phyloP scores from a whole-genome alignment of 2,329 filamentous ascomycete genomes.

The Chaetomiaceae sp. region DNA sequence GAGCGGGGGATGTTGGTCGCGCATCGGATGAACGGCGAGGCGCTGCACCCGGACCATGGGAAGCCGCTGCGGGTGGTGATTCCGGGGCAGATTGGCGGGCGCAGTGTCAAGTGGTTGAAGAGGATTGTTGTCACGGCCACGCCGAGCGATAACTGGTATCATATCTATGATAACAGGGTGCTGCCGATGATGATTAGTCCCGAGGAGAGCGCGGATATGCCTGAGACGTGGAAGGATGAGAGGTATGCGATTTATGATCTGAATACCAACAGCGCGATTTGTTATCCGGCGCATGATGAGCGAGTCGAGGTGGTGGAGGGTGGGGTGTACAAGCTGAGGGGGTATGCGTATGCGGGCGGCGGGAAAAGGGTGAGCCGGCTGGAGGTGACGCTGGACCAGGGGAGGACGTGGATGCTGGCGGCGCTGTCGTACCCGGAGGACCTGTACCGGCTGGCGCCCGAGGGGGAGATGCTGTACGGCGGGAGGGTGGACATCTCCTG shows the following conservation, averaged over 20 bases:
- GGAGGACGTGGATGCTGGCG: slow-evolving; percentile 73
- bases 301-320: slow-evolving; percentile 46
- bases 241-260: slow-evolving; percentile 91
- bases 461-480: slow-evolving; percentile 63
- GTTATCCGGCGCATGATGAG: slow-evolving; percentile 76
- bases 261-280: slow-evolving; percentile 79
- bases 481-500: slow-evolving; percentile 75
- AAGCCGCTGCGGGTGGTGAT: slow-evolving; percentile 78
- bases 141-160: slow-evolving; percentile 91
- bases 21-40: slow-evolving; percentile 85
- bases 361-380: slow-evolving; percentile 79
- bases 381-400: slow-evolving; percentile 79
- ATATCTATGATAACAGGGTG: slow-evolving; percentile 89
- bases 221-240: slow-evolving; percentile 81
- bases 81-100: slow-evolving; percentile 85
- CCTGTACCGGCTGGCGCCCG: slow-evolving; percentile 62
- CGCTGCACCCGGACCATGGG: slow-evolving; percentile 77
- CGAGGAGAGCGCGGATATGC: slow-evolving; percentile 69
- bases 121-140: slow-evolving; percentile 70
- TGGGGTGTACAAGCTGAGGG: slow-evolving; percentile 61
- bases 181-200: slow-evolving; percentile 82
- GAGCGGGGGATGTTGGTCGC: slow-evolving; percentile 83
- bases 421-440: slow-evolving; percentile 82
- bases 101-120: slow-evolving; percentile 91
- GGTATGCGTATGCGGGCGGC: slow-evolving; percentile 86